Evolutionary conservation across 495 filamentous ascomycete genomes (phyloP).

Genomic region (Talaromyces stipitatus): DNA sequence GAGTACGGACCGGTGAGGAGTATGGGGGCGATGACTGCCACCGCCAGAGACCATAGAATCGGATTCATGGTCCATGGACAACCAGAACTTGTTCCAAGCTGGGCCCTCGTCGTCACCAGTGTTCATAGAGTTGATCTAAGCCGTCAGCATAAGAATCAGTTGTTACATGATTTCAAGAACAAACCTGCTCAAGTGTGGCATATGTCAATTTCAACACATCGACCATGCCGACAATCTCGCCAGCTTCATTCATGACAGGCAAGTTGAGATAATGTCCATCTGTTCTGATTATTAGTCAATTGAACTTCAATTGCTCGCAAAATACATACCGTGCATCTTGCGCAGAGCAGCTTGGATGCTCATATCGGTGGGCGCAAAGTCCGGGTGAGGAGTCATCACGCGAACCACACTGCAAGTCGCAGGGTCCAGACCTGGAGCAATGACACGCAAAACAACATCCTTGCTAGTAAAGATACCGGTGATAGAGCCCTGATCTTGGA

Average conservation of each 20-base stretch:
- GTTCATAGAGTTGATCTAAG: constrained; percentile 66
- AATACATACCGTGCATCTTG: constrained; percentile 89
- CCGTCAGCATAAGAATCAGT: constrained; percentile 6
- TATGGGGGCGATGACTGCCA: constrained; percentile 54
- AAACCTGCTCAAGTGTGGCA: constrained; percentile 91
- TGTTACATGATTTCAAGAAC: constrained; percentile 1
- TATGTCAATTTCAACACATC: constrained; percentile 98
- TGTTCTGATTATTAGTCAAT: constrained; percentile 27
- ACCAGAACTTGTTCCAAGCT: constrained; percentile 99
- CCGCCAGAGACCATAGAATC: constrained; percentile 95
- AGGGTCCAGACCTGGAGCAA: constrained; percentile 92
- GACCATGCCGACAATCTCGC: constrained; percentile 98
- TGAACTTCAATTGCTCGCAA: not conserved
- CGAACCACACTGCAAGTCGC: constrained; percentile 93
- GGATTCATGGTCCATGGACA: constrained; percentile 91
- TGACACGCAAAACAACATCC: constrained; percentile 95
- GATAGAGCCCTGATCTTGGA: constrained; percentile 94
- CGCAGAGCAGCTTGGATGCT: constrained; percentile 94
- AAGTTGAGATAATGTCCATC: constrained; percentile 98
- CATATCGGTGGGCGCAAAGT: constrained; percentile 98
- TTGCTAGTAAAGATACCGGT: constrained; percentile 99
- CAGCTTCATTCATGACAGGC: constrained; percentile 94
- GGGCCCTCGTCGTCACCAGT: constrained; percentile 86
- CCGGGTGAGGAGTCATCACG: constrained; percentile 98
- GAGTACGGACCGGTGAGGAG: constrained; percentile 59